Percentiles rank a stretch among this genome's conserved stretches.
phyloP scores from a whole-genome alignment of 169 alveolate genomes.

The Neospora caninum region DNA sequence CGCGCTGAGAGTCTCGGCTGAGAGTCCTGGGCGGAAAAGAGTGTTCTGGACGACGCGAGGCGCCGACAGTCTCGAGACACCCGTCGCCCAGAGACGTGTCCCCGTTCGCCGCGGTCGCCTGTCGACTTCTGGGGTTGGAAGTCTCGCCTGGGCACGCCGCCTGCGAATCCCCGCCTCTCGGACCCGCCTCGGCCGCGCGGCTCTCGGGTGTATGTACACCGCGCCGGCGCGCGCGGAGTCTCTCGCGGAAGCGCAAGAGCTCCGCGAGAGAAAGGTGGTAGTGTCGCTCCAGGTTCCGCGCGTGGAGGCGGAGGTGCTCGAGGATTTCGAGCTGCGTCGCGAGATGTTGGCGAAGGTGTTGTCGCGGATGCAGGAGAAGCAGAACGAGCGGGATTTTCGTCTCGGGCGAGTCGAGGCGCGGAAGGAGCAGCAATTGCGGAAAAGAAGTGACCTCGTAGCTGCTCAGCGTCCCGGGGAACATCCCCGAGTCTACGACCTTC shows the following conservation, averaged over 20 bases:
- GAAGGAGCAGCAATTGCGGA: slow-evolving; percentile 74
- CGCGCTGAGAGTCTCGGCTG: too few relatives aligned
- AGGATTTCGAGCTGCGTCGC: background rate
- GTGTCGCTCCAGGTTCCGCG: background rate
- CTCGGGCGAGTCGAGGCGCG: slow-evolving; percentile 53
- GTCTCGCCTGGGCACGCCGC: background rate
- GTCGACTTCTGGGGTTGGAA: background rate
- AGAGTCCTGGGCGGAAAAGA: too few relatives aligned
- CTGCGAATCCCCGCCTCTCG: too few relatives aligned
- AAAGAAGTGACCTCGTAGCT: slow-evolving; percentile 74
- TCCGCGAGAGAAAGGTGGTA: background rate
- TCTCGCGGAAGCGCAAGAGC: background rate
- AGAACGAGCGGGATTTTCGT: slow-evolving; percentile 32
- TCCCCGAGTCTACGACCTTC: slow-evolving; percentile 72
- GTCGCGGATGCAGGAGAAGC: slow-evolving; percentile 34
- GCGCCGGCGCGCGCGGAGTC: background rate
- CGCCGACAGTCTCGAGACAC: too few relatives aligned
- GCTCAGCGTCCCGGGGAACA: slow-evolving; percentile 79
- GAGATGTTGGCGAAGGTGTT: slow-evolving; percentile 28
- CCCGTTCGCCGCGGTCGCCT: background rate
- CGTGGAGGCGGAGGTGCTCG: background rate
- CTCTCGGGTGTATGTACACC: background rate
- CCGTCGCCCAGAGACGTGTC: too few relatives aligned
- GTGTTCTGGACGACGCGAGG: too few relatives aligned
- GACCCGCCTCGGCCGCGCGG: too few relatives aligned